A percentile compares a stretch with the other conserved stretches of the same genome.
Conservation (phyloP, 169 alveolate species). For the Eimeria necatrix region DNA sequence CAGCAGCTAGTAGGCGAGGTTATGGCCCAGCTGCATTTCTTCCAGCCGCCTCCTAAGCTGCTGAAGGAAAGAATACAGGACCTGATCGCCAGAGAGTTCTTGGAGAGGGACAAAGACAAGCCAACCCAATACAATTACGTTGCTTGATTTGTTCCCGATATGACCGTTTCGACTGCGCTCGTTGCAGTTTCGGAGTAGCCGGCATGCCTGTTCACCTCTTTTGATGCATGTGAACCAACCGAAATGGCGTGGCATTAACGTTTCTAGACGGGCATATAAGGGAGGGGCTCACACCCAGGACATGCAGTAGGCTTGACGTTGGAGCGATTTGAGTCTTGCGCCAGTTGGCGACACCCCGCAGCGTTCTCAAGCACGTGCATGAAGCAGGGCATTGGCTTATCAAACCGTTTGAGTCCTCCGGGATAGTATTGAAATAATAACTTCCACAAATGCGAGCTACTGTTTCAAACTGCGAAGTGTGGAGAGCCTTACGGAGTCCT, state of each 20-base stretch:
- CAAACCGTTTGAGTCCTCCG: background rate
- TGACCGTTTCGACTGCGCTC: background rate
- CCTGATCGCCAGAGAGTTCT: slow-evolving; percentile 91
- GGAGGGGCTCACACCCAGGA: background rate
- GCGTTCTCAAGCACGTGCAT: background rate
- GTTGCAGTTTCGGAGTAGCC: no score
- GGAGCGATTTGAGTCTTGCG: background rate
- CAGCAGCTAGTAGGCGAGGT: slow-evolving; percentile 85
- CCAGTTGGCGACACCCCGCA: slow-evolving; percentile 24
- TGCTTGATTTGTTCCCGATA: slow-evolving; percentile 79
- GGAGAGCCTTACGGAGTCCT: background rate
- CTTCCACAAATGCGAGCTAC: background rate
- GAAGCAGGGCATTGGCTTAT: background rate
- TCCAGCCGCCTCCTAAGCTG: slow-evolving; percentile 87
- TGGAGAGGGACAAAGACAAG: slow-evolving; percentile 89
- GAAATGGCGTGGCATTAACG: no score
- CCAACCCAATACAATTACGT: slow-evolving; percentile 85
- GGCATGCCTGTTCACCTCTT: no score
- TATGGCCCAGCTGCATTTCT: slow-evolving; percentile 84
- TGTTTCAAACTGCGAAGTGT: background rate
- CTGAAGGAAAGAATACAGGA: slow-evolving; percentile 91
- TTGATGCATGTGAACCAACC: no score
- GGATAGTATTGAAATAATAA: background rate
- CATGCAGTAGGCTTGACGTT: background rate
- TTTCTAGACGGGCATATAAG: no score